Evolutionary conservation across 2,329 filamentous ascomycete species (phyloP).

Genomic region (Elsinoe australis): DNA sequence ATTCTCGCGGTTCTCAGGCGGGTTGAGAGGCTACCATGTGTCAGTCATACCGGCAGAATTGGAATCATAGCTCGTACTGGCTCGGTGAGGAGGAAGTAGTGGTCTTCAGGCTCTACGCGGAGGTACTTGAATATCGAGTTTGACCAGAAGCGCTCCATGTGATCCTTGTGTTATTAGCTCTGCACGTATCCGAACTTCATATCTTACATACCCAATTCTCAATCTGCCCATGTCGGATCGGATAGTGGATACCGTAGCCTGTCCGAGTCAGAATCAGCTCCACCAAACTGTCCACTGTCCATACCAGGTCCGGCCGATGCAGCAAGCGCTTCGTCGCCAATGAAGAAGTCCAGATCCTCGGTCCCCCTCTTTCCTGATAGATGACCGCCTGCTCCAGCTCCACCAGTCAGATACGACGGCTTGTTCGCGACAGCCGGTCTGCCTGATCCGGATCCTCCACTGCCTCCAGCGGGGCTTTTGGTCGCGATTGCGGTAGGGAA

Average conservation of each 20-base stretch:
- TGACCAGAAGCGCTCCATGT: conserved; percentile 99
- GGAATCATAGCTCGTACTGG: conserved; percentile 55
- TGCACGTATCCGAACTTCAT: too few species aligned
- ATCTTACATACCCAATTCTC: conserved; percentile 95
- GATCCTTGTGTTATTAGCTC: conserved; percentile 58
- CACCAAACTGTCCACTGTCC: conserved; percentile 22
- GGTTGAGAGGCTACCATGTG: conserved; percentile 73
- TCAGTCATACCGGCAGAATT: conserved; percentile 6
- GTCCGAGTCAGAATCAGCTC: conserved; percentile 21
- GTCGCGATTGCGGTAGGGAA: conserved; percentile 98
- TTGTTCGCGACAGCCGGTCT: conserved; percentile 88
- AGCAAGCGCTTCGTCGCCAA: conserved; percentile 88
- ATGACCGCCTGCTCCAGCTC: conserved; percentile 73
- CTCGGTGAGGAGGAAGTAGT: conserved; percentile 96
- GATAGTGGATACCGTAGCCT: conserved; percentile 96
- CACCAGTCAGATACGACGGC: conserved; percentile 87
- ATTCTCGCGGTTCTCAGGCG: conserved; percentile 96
- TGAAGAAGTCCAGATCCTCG: conserved; percentile 97
- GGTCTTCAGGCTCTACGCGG: conserved; percentile 94
- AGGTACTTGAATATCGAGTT: conserved; percentile 99
- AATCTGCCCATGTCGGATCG: conserved; percentile 94
- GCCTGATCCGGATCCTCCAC: conserved; percentile 72
- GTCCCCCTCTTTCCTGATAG: conserved; percentile 88
- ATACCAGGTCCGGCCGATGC: conserved; percentile 74
- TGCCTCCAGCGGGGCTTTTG: conserved; percentile 65